Conservation (phyloP, 1,284 basidiomycete genomes). For the Moesziomyces sp. region DNA sequence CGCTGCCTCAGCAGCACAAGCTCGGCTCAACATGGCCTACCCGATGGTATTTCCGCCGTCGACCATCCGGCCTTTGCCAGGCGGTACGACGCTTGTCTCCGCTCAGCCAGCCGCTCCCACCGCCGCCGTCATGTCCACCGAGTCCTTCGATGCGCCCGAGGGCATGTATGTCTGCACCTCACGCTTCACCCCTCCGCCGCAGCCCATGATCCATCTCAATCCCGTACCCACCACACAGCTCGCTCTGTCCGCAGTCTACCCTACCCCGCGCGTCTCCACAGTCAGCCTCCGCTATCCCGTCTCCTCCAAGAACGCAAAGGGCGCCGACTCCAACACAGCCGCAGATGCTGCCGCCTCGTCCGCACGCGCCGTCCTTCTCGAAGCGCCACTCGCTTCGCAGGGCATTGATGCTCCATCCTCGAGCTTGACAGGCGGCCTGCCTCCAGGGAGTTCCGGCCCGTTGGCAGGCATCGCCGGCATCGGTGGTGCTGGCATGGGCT, state of each 20-base stretch:
- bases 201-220: constrained; percentile 44
- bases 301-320: constrained; percentile 21
- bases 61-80: constrained; percentile 25
- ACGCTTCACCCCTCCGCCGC: constrained; percentile 39
- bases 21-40: constrained; percentile 21
- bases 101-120: constrained; percentile 22
- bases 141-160: constrained; percentile 54
- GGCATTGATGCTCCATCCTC: constrained; percentile 56
- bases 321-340: constrained; percentile 9
- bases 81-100: constrained; percentile 28
- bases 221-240: constrained; percentile 35
- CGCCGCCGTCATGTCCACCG: constrained; percentile 41
- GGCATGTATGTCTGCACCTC: constrained; percentile 52
- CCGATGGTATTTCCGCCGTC: constrained; percentile 32
- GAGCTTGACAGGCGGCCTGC: constrained; percentile 46
- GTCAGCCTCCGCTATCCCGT: constrained; percentile 38
- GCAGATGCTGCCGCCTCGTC: constrained; percentile 10
- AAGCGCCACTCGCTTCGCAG: constrained; percentile 50
- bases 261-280: constrained; percentile 40
- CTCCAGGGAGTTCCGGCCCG: constrained; percentile 35
- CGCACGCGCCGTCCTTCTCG: constrained; percentile 33
- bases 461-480: constrained; percentile 45
- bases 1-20: not conserved
- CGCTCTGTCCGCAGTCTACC: constrained; percentile 31
- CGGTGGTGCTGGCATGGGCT: constrained; percentile 44